Conservation (phyloP, 805 yeast species). For the Lachancea sp. region DNA sequence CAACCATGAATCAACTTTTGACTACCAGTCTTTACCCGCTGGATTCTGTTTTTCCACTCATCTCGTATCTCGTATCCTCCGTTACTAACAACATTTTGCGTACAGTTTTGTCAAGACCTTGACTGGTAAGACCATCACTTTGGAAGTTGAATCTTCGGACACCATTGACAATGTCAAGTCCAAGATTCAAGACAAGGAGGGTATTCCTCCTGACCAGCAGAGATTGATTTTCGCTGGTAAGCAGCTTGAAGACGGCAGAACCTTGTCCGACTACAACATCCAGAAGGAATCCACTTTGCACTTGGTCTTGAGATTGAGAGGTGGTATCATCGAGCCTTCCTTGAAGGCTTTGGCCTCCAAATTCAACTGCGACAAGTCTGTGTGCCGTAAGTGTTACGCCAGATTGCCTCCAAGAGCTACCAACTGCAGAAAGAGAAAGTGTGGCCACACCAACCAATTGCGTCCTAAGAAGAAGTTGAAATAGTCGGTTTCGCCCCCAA, state of each 20-base stretch:
- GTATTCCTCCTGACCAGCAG: slow-evolving; percentile 99
- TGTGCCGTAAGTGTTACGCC: slow-evolving; percentile 99
- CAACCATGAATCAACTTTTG: not conserved
- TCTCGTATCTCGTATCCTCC: not conserved
- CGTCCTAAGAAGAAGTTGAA: slow-evolving; percentile 99
- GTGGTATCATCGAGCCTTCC: slow-evolving; percentile 99
- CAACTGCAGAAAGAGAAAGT: slow-evolving; percentile 99
- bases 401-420: slow-evolving; percentile 99
- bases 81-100: slow-evolving; percentile 11
- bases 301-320: slow-evolving; percentile 94
- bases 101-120: slow-evolving; percentile 71
- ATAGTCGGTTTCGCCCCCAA: slow-evolving; percentile 47
- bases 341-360: slow-evolving; percentile 98
- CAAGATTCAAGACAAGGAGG: slow-evolving; percentile 98
- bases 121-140: slow-evolving; percentile 93
- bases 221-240: slow-evolving; percentile 99
- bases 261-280: slow-evolving; percentile 98
- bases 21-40: no score
- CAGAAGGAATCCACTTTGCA: slow-evolving; percentile 98
- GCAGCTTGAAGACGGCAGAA: slow-evolving; percentile 99
- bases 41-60: no score
- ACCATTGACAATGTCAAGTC: slow-evolving; percentile 98
- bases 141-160: slow-evolving; percentile 98
- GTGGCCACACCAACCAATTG: slow-evolving; percentile 99
- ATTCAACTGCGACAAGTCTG: slow-evolving; percentile 99